A percentile compares a stretch with the other conserved stretches of the same genome.
phyloP scores from a whole-genome alignment of 805 yeast species.

The Ogataea paraovalis region DNA sequence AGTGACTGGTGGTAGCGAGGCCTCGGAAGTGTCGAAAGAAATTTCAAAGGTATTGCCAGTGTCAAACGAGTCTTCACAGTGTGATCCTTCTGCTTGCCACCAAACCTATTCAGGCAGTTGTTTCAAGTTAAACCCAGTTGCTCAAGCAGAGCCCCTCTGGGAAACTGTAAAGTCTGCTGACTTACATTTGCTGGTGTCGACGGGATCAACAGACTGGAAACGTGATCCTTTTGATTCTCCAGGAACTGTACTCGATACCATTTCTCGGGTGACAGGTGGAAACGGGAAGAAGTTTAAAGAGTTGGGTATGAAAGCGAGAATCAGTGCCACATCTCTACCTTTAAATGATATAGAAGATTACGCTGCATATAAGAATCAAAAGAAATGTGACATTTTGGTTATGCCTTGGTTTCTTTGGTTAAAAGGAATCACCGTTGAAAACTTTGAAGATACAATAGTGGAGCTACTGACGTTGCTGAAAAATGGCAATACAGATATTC shows the following conservation, averaged over 20 bases:
- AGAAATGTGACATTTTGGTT: constrained; percentile 56
- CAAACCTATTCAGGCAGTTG: constrained; percentile 21
- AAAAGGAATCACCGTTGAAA: constrained; percentile 40
- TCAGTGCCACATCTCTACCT: constrained; percentile 21
- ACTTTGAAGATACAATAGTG: constrained; percentile 42
- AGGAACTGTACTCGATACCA: constrained; percentile 30
- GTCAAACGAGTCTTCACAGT: constrained; percentile 49
- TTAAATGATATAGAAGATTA: constrained; percentile 30
- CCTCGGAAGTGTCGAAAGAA: constrained; percentile 16
- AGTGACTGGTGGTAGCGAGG: too few relatives aligned
- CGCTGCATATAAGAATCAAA: constrained; percentile 38
- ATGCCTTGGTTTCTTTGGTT: constrained; percentile 77
- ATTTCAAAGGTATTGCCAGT: constrained; percentile 37
- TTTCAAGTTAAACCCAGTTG: constrained; percentile 35
- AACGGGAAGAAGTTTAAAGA: constrained; percentile 23
- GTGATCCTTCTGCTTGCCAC: constrained; percentile 47
- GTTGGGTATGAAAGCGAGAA: constrained; percentile 12
- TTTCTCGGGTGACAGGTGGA: constrained; percentile 9
- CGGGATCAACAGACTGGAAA: constrained; percentile 82
- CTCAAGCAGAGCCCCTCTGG: constrained; percentile 45
- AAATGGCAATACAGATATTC: constrained; percentile 18
- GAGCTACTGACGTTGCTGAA: constrained; percentile 39
- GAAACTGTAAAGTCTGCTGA: constrained; percentile 67
- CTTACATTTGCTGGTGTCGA: constrained; percentile 73
- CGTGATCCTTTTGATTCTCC: constrained; percentile 55